Conservation (phyloP, 768 basidiomycete genomes). For the button mushroom (Agaricus bisporus) region DNA sequence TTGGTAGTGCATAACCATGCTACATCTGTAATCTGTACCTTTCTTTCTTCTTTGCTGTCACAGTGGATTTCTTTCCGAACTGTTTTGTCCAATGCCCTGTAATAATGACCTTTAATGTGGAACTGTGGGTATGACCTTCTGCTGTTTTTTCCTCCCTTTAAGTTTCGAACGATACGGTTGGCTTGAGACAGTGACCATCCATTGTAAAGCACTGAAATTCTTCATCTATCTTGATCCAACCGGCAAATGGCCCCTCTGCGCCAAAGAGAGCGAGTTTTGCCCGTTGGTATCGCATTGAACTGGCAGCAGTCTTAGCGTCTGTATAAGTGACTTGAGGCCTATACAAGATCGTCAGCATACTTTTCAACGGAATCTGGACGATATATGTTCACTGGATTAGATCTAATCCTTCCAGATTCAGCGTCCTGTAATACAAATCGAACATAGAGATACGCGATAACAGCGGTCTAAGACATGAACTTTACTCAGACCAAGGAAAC, state of each 20-base stretch:
- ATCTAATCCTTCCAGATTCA: not conserved
- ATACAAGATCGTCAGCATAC: not conserved
- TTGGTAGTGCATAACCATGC: not conserved
- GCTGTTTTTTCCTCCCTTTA: not conserved
- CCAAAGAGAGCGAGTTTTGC: constrained; percentile 46
- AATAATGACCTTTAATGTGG: not conserved
- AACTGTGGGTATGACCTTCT: not conserved
- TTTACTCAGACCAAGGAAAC: not conserved
- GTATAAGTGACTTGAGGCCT: constrained; percentile 1
- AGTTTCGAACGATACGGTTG: not conserved
- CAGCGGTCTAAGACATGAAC: constrained; percentile 15
- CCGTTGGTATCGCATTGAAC: constrained; percentile 29
- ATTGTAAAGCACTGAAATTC: constrained; percentile 45
- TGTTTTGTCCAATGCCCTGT: not conserved
- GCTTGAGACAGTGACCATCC: not conserved
- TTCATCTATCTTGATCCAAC: constrained; percentile 55
- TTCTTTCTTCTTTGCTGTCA: not conserved
- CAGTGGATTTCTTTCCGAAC: not conserved
- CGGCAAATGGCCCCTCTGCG: constrained; percentile 41
- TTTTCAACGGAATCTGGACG: not conserved
- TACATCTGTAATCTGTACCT: not conserved
- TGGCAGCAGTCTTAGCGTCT: constrained; percentile 1
- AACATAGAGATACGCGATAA: constrained; percentile 40
- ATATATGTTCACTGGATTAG: not conserved
- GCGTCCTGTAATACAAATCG: constrained; percentile 30